phyloP scores from a whole-genome alignment of 352 stramenopile genomes.

The Thraustochytrium aureum region DNA sequence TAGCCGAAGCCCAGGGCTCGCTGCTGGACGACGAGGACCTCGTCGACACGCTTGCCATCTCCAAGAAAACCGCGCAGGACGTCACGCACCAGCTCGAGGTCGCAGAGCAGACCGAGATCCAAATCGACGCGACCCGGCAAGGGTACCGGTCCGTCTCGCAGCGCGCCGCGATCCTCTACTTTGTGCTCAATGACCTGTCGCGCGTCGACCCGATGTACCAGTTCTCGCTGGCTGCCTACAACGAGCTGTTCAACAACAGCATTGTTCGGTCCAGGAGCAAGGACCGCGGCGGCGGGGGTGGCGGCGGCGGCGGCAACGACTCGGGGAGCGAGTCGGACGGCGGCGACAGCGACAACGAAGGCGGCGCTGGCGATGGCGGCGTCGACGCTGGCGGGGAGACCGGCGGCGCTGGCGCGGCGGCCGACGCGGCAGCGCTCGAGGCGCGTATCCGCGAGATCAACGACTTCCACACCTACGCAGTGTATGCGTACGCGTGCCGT shows the following conservation, averaged over 20 bases:
- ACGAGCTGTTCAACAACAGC: constrained; percentile 89
- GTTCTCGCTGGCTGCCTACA: constrained; percentile 92
- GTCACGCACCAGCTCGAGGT: constrained; percentile 87
- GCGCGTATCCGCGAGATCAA: constrained; percentile 89
- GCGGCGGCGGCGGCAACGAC: constrained; percentile 18
- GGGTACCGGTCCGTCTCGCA: constrained; percentile 86
- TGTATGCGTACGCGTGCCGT: constrained; percentile 92
- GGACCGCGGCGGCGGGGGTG: not conserved
- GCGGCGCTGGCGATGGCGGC: not conserved
- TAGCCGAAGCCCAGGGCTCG: constrained; percentile 84
- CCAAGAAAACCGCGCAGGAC: constrained; percentile 90
- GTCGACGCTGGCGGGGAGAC: not conserved
- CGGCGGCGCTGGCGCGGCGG: not conserved
- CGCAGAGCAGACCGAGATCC: constrained; percentile 90
- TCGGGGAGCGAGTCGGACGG: not conserved
- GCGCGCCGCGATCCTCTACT: constrained; percentile 92
- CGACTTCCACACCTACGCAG: constrained; percentile 89
- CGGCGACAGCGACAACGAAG: constrained; percentile 9
- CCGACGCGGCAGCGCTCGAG: constrained; percentile 72
- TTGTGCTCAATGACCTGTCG: constrained; percentile 93
- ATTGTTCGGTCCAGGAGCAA: constrained; percentile 67
- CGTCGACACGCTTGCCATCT: constrained; percentile 91
- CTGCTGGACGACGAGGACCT: constrained; percentile 90
- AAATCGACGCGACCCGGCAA: constrained; percentile 90
- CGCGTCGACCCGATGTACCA: constrained; percentile 97